Evolutionary conservation across 257 asterid species (phyloP), one percentile per base, ranked within the genome.

Genomic region (Lantana camara): DNA sequence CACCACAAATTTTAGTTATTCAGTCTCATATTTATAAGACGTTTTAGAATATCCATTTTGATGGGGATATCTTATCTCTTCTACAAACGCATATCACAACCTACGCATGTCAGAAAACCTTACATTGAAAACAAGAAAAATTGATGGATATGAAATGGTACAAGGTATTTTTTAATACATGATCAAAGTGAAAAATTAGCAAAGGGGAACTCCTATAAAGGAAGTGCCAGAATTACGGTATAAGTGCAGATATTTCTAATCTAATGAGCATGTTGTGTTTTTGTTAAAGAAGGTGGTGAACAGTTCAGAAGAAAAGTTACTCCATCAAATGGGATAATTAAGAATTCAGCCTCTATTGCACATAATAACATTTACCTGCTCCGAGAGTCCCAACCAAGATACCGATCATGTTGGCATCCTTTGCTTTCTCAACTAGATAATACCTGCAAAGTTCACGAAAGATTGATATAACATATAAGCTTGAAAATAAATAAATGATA

Each of bases 381-480:
- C 97, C 99, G 77, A 93, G 99, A 37, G 99, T 90, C 64, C 99
- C 99, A 30, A 93, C 97, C 90, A 93, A 75, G 78, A 93, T 90
- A 22, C 99, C 99, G 37, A 93, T 79, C 81, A 90, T 90, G 77
- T 79, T 85, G 52, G 99, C 99, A 81, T 93, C 99, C 85, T 90
- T 93, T 53, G 97, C 96, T 67, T 93, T 93, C 77, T 93, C 96
- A 67, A 90, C 89, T 58, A 93, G 86, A 83, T 82, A 93, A 77
- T 93, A 93, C 79, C 99, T 93, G 83, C 74, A 58, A 55, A 54
- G 47, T 67, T 60, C 53, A 53, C 72, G 7, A 9, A 42, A 32
- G 45, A 20, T 35, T 51, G 47, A 65, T n/a, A 55, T 11, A 30
- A 24, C 59, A 15, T 34, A 58, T 15, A 54, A 46, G 38, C 37